Evolutionary conservation across 2,329 filamentous ascomycete species (phyloP).

Genomic region (Fusarium agapanthi): DNA sequence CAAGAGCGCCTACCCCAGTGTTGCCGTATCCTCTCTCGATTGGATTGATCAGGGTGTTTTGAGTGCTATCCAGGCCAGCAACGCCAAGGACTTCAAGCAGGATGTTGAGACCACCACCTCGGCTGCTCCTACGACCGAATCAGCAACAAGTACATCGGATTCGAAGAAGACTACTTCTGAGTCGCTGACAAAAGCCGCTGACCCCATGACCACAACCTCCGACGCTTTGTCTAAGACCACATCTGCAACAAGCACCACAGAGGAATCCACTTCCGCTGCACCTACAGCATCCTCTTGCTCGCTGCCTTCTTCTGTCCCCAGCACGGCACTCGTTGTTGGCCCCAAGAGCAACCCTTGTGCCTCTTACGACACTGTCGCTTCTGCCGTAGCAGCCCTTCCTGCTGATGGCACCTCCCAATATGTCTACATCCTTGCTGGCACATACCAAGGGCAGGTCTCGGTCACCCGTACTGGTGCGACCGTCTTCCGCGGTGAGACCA

Average conservation of each 20-base stretch:
- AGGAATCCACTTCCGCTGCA: neutral
- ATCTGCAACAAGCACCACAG: neutral
- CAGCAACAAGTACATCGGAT: neutral
- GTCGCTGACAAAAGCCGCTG: neutral
- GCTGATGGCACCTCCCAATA: constrained; percentile 49
- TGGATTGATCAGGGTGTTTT: constrained; percentile 35
- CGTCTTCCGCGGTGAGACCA: constrained; percentile 59
- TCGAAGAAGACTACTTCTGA: neutral
- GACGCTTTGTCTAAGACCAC: neutral
- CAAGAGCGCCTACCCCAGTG: constrained; percentile 9
- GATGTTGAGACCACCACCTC: neutral
- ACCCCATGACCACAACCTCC: neutral
- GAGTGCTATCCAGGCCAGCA: constrained; percentile 30
- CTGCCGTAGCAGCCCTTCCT: constrained; percentile 46
- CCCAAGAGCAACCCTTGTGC: constrained; percentile 50
- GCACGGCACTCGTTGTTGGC: constrained; percentile 51
- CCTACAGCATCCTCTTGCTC: constrained; percentile 1
- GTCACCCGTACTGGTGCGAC: constrained; percentile 52
- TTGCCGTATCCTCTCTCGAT: constrained; percentile 19
- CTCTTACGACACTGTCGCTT: constrained; percentile 54
- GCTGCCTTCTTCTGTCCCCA: constrained; percentile 33
- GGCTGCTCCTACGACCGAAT: neutral
- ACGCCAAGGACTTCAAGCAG: constrained; percentile 18
- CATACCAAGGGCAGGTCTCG: constrained; percentile 53
- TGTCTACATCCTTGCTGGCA: constrained; percentile 55